Evolutionary conservation across 352 stramenopile species (phyloP), one percentile per base, ranked within the genome.

Genomic region (Phytophthora aleatoria): DNA sequence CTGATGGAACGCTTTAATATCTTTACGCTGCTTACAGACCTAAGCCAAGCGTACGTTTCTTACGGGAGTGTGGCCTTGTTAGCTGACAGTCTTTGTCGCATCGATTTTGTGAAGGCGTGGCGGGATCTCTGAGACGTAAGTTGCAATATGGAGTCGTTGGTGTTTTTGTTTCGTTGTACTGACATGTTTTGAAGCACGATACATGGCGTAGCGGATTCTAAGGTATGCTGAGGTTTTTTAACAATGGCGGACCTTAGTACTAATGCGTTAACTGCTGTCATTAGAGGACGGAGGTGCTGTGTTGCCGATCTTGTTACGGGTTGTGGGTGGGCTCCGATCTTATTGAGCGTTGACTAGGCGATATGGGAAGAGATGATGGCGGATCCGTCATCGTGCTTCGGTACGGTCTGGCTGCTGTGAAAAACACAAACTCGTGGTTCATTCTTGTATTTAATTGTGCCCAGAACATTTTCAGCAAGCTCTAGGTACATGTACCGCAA

Each of bases 291-390:
- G 70, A 77, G 70, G 70, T 74, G 51, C 26, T 60, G 50, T 47
- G 30, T 45, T 50, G 11, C 36, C 15, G 12, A 24, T 15, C 36
- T 51, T 33, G 31, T 8, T 60, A 16, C 11, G 41, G 24, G 8
- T 52, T 50, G 8, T 53, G 8, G 13, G 38, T 12, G 20, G 10
- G 11, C 13, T 39, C 26, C 56, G 16, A 57, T 55, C n/a, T 15
- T 26, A 7, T 33, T 58, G 27, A 28, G 11, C 8, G 11, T 48
- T 10, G 41, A 60, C 11, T 36, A 95, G 85, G 82, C 82, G 7
- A 92, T 95, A 49, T 95, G 87, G 87, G 85, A 95, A 76, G 87
- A 94, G 58, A 95, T 95, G 87, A 85, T 95, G 53, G 87, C 87
- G 26, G 84, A 95, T 70, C 87, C 87, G 3, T 86, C 85, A 16